These are phyloP conservation scores for Kuraishia hungarica DNA, from an alignment of 805 yeast species.

Conservation along the genomic window DNA sequence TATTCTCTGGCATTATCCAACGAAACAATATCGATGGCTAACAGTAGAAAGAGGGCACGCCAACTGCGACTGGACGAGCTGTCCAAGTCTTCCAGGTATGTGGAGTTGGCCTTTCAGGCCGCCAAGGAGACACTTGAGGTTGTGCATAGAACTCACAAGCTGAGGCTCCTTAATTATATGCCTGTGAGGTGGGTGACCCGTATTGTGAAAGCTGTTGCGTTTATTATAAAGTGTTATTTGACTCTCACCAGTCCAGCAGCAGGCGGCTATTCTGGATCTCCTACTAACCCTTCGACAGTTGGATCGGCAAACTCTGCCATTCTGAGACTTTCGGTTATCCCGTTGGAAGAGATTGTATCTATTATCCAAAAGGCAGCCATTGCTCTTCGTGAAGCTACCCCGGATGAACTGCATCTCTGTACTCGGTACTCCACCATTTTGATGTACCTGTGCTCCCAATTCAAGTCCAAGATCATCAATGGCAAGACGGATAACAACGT, in stretches of 20 bases:
- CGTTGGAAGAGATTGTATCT: constrained; percentile 60
- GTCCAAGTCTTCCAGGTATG: constrained; percentile 64
- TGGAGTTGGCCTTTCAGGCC: constrained; percentile 73
- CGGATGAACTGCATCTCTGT: constrained; percentile 82
- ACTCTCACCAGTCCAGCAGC: constrained; percentile 36
- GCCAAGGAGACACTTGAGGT: constrained; percentile 73
- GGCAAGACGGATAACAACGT: constrained; percentile 10
- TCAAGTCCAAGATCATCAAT: constrained; percentile 34
- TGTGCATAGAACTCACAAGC: constrained; percentile 58
- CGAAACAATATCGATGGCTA: constrained; percentile 14
- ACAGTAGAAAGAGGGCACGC: constrained; percentile 12
- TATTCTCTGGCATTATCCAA: constrained; percentile 73
- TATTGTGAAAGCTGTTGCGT: constrained; percentile 82
- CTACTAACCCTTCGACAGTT: neutral
- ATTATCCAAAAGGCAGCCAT: constrained; percentile 66
- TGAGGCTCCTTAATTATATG: constrained; percentile 61
- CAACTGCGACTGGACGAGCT: constrained; percentile 58
- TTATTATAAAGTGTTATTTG: constrained; percentile 76
- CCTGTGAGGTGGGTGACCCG: constrained; percentile 92
- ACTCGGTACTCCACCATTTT: constrained; percentile 71
- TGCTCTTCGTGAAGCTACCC: constrained; percentile 72
- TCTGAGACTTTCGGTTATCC: constrained; percentile 43
- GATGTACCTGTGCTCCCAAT: constrained; percentile 68
- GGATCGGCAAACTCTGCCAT: neutral
- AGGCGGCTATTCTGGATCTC: neutral